Evolutionary conservation across 1,284 basidiomycete species (phyloP).

Genomic region (Ustilago loliicola): DNA sequence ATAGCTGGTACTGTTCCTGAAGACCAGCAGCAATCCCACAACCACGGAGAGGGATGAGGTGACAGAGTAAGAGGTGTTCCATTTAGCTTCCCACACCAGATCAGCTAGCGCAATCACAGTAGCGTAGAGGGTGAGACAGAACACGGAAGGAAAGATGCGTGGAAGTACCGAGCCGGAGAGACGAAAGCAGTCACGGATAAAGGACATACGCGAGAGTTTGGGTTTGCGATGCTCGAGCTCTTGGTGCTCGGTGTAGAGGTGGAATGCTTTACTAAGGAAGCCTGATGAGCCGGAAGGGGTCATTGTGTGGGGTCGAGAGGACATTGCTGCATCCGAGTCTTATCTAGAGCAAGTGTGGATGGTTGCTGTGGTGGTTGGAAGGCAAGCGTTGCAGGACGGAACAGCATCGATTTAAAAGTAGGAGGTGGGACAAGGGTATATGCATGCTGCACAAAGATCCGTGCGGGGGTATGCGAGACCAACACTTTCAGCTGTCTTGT

Average conservation of each 20-base stretch:
- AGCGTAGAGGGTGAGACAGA: slow-evolving; percentile 84
- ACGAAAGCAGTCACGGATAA: slow-evolving; percentile 87
- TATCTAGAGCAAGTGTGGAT: not conserved
- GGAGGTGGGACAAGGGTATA: not conserved
- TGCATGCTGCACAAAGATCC: slow-evolving; percentile 12
- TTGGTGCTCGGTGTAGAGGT: slow-evolving; percentile 30
- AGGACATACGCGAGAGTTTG: slow-evolving; percentile 73
- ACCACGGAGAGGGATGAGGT: slow-evolving; percentile 89
- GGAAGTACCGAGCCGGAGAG: slow-evolving; percentile 75
- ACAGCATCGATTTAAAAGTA: too few species aligned
- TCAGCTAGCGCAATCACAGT: slow-evolving; percentile 75
- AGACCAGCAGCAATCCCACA: slow-evolving; percentile 75
- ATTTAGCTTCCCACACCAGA: slow-evolving; percentile 74
- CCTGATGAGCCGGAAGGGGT: slow-evolving; percentile 12
- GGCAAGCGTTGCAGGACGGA: not conserved
- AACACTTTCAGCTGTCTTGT: slow-evolving; percentile 11
- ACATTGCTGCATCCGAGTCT: not conserved
- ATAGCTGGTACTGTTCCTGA: slow-evolving; percentile 71
- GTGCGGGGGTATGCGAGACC: slow-evolving; percentile 24
- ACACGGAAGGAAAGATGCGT: slow-evolving; percentile 77
- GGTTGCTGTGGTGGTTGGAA: not conserved
- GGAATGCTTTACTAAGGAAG: slow-evolving; percentile 29
- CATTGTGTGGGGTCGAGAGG: slow-evolving; percentile 8
- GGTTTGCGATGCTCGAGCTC: slow-evolving; percentile 38
- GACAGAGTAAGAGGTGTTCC: slow-evolving; percentile 79